Evolutionary conservation across 2,329 filamentous ascomycete genomes (phyloP), one percentile per base, ranked within the genome.

Genomic region (Alternaria viburni): DNA sequence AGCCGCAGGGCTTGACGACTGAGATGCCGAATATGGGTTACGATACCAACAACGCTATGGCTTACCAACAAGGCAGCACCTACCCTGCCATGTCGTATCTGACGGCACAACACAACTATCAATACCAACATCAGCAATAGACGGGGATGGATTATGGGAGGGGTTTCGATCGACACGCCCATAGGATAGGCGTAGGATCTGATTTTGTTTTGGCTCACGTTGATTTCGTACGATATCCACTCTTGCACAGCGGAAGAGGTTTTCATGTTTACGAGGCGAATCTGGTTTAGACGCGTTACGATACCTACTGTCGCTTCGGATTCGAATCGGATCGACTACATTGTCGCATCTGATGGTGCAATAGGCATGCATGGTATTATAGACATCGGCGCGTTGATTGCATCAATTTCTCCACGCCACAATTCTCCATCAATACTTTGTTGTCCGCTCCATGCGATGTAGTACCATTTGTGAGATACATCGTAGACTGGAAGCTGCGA

Each of bases 11-110:
- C 17, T 65, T 75, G 62, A 47, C 67, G n/a, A 69, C 64, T 21
- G 70, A 70, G 19, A 60, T 74, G 59, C 15, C 69, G 3, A 66
- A 65, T 9, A 69, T 76, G 68, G 64, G 69, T 13, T 79, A 72
- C 54, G 73, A 78, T 44, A 59, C 66, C 21, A 62, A 65, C 46
- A 74, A 69, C 59, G 54, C 65, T 10, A 74, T 78, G 70, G 75
- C 71, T 46, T 78, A 71, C 55, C 74, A 76, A 60, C 75, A 74
- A 55, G 66, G 60, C 6, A 61, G 70, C 12, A 67, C 69, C 3
- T 80, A 77, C 57, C 74, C 77, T 45, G 71, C 75, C 11, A 77
- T 79, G 74, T 57, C 72, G 13, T 80, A 79, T 36, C 64, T 78
- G 61, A 66, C 68, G 13, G 62, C 71, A 19, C 73, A 75, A 62